These are phyloP conservation scores for Flaveria bidentis DNA, from an alignment of 129 eudicot species.

Conservation along the genomic window DNA sequence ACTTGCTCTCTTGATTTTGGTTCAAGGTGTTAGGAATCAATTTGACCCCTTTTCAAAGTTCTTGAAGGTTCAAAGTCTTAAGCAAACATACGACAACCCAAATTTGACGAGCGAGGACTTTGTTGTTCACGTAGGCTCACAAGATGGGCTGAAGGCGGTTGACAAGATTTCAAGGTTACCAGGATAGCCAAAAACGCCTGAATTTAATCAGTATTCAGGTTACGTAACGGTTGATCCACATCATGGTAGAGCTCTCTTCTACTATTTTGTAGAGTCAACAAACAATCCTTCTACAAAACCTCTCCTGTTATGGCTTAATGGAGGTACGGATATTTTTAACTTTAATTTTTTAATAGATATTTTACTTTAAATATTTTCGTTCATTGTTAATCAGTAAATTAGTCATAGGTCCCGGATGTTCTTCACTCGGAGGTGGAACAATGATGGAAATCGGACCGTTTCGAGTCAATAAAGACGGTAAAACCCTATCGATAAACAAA, in stretches of 20 bases:
- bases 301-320: slow-evolving; percentile 88
- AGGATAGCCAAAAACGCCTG: slow-evolving; percentile 49
- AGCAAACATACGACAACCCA: slow-evolving; percentile 1
- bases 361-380: neutral
- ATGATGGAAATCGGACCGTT: slow-evolving; percentile 88
- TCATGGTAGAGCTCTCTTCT: slow-evolving; percentile 53
- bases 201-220: slow-evolving; percentile 59
- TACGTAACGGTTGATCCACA: slow-evolving; percentile 54
- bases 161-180: slow-evolving; percentile 55
- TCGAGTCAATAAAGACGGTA: slow-evolving; percentile 54
- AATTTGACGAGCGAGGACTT: slow-evolving; percentile 12
- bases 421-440: slow-evolving; percentile 85
- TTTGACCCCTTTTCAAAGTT: slow-evolving; percentile 29
- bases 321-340: slow-evolving; percentile 48
- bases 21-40: slow-evolving; percentile 38
- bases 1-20: slow-evolving; percentile 23
- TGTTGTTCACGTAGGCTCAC: slow-evolving; percentile 34
- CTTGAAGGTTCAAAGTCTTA: slow-evolving; percentile 21
- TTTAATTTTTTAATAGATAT: neutral
- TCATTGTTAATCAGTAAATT: neutral
- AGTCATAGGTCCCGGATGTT: slow-evolving; percentile 84
- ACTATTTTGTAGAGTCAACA: slow-evolving; percentile 45
- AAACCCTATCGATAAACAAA: slow-evolving; percentile 51
- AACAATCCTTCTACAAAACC: slow-evolving; percentile 44
- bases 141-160: slow-evolving; percentile 42